phyloP scores from a whole-genome alignment of 192 early-diverging fungal genomes.

The Coemansia guatemalensis region DNA sequence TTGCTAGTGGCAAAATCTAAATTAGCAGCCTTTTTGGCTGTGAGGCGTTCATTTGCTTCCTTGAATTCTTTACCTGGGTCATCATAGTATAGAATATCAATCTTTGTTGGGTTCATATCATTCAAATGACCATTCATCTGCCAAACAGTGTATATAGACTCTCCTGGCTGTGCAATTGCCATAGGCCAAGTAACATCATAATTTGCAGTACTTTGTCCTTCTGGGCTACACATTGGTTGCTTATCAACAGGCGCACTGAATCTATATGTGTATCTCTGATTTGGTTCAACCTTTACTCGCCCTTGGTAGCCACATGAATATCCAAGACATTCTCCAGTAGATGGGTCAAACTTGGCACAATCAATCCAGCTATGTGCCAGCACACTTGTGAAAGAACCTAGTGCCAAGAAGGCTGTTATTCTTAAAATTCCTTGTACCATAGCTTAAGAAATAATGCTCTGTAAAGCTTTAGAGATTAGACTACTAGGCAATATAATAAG shows the following conservation, averaged over 20 bases:
- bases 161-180: slow-evolving; percentile 52
- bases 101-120: slow-evolving; percentile 40
- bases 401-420: slow-evolving; percentile 4
- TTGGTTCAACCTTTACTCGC: slow-evolving; percentile 48
- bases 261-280: slow-evolving; percentile 57
- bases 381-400: slow-evolving; percentile 31
- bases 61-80: slow-evolving; percentile 22
- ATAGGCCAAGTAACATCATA: slow-evolving; percentile 52
- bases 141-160: slow-evolving; percentile 56
- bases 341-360: slow-evolving; percentile 55
- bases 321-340: slow-evolving; percentile 46
- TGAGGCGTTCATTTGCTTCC: slow-evolving; percentile 28
- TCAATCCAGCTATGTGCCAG: slow-evolving; percentile 64
- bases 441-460: background rate
- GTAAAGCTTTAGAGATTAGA: too few species aligned
- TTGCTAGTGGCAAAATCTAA: slow-evolving; percentile 54
- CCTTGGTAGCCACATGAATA: slow-evolving; percentile 57
- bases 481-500: too few species aligned
- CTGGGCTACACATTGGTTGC: slow-evolving; percentile 55
- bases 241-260: slow-evolving; percentile 35
- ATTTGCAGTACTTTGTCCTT: slow-evolving; percentile 23
- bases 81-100: slow-evolving; percentile 44
- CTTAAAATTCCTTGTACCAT: background rate
- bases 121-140: slow-evolving; percentile 60
- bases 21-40: slow-evolving; percentile 28